Evolutionary conservation across 208 protist genomes (phyloP).

Genomic region (Leishmania braziliensis): DNA sequence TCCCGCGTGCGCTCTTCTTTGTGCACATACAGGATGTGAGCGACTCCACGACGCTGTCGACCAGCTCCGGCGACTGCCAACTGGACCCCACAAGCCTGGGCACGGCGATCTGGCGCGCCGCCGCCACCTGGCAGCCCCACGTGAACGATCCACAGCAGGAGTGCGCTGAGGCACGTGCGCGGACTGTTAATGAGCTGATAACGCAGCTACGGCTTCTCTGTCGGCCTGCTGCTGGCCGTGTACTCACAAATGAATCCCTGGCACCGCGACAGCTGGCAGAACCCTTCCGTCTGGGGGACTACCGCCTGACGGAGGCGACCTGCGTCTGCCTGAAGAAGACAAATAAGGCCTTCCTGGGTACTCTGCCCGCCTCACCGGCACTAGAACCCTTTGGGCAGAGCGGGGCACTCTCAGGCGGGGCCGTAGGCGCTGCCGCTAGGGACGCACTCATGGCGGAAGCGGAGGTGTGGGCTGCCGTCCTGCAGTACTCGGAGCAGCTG

Average conservation of each 20-base stretch:
- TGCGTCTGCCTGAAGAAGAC: slow-evolving; percentile 41
- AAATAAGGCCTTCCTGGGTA: slow-evolving; percentile 32
- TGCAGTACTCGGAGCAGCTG: slow-evolving; percentile 42
- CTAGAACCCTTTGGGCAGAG: neutral
- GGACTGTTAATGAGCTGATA: slow-evolving; percentile 5
- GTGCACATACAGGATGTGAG: slow-evolving; percentile 50
- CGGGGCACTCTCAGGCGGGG: neutral
- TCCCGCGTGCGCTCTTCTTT: slow-evolving; percentile 80
- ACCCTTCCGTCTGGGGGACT: slow-evolving; percentile 69
- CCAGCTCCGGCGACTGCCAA: neutral
- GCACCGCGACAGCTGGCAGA: slow-evolving; percentile 51
- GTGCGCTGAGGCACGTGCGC: slow-evolving; percentile 1
- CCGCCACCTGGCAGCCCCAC: neutral
- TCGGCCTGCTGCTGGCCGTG: slow-evolving; percentile 22
- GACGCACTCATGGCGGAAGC: slow-evolving; percentile 40
- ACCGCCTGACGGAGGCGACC: slow-evolving; percentile 42
- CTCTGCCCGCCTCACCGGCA: slow-evolving; percentile 5
- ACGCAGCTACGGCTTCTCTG: slow-evolving; percentile 21
- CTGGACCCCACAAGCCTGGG: slow-evolving; percentile 4
- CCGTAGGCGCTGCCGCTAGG: neutral
- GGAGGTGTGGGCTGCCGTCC: slow-evolving; percentile 54
- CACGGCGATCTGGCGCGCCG: slow-evolving; percentile 19
- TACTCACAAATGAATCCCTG: slow-evolving; percentile 53
- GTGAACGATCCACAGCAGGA: neutral
- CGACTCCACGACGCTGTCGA: slow-evolving; percentile 15